These are phyloP conservation scores for Colletotrichum melonis DNA, from an alignment of 2,329 filamentous ascomycete species.

Conservation along the genomic window DNA sequence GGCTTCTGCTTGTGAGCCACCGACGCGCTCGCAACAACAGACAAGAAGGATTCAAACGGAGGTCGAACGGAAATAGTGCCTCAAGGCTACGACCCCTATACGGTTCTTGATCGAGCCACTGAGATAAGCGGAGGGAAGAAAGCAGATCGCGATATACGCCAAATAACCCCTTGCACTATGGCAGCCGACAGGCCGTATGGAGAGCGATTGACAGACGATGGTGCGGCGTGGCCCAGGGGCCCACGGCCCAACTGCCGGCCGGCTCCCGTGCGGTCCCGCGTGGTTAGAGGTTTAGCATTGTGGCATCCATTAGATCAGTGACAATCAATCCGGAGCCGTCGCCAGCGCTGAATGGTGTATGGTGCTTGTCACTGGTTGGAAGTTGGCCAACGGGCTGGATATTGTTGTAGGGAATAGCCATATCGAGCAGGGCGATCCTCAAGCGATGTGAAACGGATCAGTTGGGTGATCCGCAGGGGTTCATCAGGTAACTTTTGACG, in stretches of 20 bases:
- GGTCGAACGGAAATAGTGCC: not conserved
- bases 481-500: not conserved
- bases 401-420: not conserved
- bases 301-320: not conserved
- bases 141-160: conserved; percentile 16
- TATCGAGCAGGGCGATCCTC: not conserved
- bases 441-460: conserved; percentile 8
- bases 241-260: not conserved
- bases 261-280: conserved; percentile 1
- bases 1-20: too few species aligned
- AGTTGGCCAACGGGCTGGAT: not conserved
- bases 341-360: not conserved
- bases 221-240: not conserved
- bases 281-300: conserved; percentile 4
- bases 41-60: not conserved
- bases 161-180: not conserved
- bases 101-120: not conserved
- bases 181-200: not conserved
- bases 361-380: not conserved
- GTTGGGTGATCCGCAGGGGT: conserved; percentile 9
- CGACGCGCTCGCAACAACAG: not conserved
- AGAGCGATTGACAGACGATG: not conserved
- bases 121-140: not conserved
- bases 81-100: not conserved
- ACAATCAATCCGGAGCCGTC: not conserved